Base-by-base conservation (phyloP, 345 rosid genomes). In the Sonneratia caseolaris region DNA sequence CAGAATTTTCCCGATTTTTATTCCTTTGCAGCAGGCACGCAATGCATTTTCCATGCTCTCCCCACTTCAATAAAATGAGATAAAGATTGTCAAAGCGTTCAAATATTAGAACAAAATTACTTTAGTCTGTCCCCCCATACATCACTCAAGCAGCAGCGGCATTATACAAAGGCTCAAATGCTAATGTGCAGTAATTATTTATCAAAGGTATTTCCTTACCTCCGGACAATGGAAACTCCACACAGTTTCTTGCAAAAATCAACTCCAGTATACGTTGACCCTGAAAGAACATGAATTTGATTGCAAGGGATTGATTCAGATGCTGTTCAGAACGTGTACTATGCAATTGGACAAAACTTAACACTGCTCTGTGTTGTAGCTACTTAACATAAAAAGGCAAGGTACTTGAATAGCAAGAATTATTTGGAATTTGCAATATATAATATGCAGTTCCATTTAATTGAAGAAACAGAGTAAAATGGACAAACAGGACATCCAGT, bases 41-140 rank as follows among this genome's bases (percentile, higher is more conserved):
- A 96, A 74, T 11, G 99, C 97, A 59, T 96, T 92, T 89, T 96
- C 98, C 99, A 92, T 96, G 85, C 98, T 96, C 80, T 96, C 99
- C 75, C 99, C 98, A 83, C 99, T 96, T 77, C 43, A 71, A 74
- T 78, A n/a, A 37, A n/a, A 35, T 16, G 36, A 62, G 55, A 70
- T 68, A 49, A 64, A 40, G 56, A 70, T 68, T 67, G 61, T 67
- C 51, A 66, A 69, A 75, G 82, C 70, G 71, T 53, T 65, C 19
- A 71, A 56, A 66, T 24, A 14, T 62, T 64, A n/a, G 8, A 55
- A 71, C 16, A 47, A 3, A 3, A 32, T 48, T 47, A 32, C 24
- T 69, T 37, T 51, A 69, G 61, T 38, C 43, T 22, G 32, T 27
- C 32, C 32, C 32, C 32, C 32, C 32, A 22, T n/a, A n/a, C 32